Evolutionary conservation across 441 rosid genomes (phyloP).

Genomic region (Iberis amara): DNA sequence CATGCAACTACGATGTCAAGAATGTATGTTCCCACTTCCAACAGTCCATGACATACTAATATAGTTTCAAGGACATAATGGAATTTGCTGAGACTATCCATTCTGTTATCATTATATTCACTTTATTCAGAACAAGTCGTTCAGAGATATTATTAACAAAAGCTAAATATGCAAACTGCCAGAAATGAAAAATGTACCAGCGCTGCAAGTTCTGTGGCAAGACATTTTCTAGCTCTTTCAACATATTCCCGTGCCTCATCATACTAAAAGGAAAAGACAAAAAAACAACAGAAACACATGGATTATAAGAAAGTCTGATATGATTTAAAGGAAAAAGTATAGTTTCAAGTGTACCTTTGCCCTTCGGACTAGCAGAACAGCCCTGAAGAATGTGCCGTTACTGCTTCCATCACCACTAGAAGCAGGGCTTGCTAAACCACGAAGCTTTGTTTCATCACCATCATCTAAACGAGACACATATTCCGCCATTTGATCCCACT

Average conservation of each 20-base stretch:
- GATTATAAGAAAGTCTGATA: constrained; percentile 10
- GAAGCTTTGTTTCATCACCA: constrained; percentile 94
- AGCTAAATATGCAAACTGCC: constrained; percentile 7
- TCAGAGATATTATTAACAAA: constrained; percentile 2
- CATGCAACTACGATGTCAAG: constrained; percentile 19
- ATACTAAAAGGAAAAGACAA: constrained; percentile 41
- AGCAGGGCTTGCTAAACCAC: constrained; percentile 86
- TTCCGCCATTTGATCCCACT: constrained; percentile 99
- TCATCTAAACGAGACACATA: constrained; percentile 95
- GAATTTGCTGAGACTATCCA: constrained; percentile 18
- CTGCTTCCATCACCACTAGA: constrained; percentile 96
- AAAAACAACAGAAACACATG: constrained; percentile 1
- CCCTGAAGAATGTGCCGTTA: constrained; percentile 96
- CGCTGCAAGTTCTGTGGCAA: constrained; percentile 99
- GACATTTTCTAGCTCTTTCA: constrained; percentile 96
- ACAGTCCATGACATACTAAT: constrained; percentile 18
- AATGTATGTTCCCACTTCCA: constrained; percentile 15
- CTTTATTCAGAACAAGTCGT: constrained; percentile 9
- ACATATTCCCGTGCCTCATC: constrained; percentile 96
- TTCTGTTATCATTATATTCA: constrained; percentile 7
- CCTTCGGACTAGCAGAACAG: constrained; percentile 82
- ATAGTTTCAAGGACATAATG: constrained; percentile 16
- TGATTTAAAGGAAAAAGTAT: constrained; percentile 8
- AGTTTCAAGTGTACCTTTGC: constrained; percentile 53
- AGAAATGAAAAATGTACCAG: constrained; percentile 54